Evolutionary conservation across 495 filamentous ascomycete species (phyloP).

Genomic region (Rhypophila decipiens): DNA sequence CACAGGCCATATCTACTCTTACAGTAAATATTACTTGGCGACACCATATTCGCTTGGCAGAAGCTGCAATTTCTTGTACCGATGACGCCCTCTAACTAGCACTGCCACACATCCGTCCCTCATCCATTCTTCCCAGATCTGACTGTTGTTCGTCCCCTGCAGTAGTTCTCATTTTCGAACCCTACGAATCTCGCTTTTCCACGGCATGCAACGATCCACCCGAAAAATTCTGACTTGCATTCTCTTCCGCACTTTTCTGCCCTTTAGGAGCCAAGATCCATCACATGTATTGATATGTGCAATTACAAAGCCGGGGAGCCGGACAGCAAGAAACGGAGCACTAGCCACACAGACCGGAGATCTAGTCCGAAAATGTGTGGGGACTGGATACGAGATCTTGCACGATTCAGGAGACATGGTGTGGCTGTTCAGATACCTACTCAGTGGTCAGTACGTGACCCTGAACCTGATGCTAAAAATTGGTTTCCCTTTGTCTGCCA

Average conservation of each 20-base stretch:
- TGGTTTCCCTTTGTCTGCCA: too few relatives aligned
- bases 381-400: not conserved
- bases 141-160: not conserved
- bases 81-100: not conserved
- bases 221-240: not conserved
- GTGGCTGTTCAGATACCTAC: constrained; percentile 2
- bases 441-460: too few relatives aligned
- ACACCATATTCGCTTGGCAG: too few relatives aligned
- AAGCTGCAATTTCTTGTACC: not conserved
- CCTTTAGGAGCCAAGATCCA: too few relatives aligned
- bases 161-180: not conserved
- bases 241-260: not conserved
- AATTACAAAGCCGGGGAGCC: too few relatives aligned
- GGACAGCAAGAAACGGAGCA: not conserved
- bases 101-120: not conserved
- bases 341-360: not conserved
- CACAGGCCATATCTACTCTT: too few relatives aligned
- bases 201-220: not conserved
- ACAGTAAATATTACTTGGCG: too few relatives aligned
- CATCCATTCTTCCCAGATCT: not conserved
- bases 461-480: too few relatives aligned
- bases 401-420: not conserved
- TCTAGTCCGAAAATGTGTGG: not conserved
- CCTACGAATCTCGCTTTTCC: too few relatives aligned
- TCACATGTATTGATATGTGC: too few relatives aligned